Conservation (phyloP, 1,284 basidiomycete genomes). For the Apiotrichum gracile region DNA sequence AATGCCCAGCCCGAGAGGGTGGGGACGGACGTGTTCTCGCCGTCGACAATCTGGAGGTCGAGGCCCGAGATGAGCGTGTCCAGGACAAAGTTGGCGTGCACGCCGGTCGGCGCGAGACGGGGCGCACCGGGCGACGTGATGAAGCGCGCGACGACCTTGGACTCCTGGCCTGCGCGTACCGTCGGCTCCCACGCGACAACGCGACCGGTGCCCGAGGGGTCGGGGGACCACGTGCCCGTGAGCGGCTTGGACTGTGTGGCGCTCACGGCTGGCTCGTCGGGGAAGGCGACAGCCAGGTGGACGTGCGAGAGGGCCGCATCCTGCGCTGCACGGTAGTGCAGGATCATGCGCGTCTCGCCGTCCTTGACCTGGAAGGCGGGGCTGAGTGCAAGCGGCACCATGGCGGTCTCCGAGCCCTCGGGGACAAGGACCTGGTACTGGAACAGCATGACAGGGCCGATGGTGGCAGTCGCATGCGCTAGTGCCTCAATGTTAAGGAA, state of each 20-base stretch:
- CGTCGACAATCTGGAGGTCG: slow-evolving; percentile 40
- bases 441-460: slow-evolving; percentile 45
- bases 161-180: slow-evolving; percentile 15
- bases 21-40: slow-evolving; percentile 7
- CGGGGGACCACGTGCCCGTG: slow-evolving; percentile 41
- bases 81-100: slow-evolving; percentile 48
- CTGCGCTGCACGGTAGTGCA: slow-evolving; percentile 45
- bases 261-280: slow-evolving; percentile 36
- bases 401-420: slow-evolving; percentile 31
- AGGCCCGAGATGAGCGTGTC: slow-evolving; percentile 45
- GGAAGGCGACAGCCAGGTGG: slow-evolving; percentile 44
- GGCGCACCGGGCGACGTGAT: slow-evolving; percentile 28
- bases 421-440: slow-evolving; percentile 52
- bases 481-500: slow-evolving; percentile 47
- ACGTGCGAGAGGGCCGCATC: slow-evolving; percentile 36
- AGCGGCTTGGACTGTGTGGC: slow-evolving; percentile 53
- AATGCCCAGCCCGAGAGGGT: slow-evolving; percentile 1
- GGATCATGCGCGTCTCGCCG: slow-evolving; percentile 51
- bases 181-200: slow-evolving; percentile 47
- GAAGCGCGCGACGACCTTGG: slow-evolving; percentile 52
- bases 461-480: slow-evolving; percentile 19
- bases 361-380: slow-evolving; percentile 52
- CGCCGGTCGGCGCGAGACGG: slow-evolving; percentile 34
- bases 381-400: slow-evolving; percentile 48
- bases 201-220: slow-evolving; percentile 19